These are phyloP conservation scores for Bjerkandera adusta DNA, from an alignment of 1,284 basidiomycete genomes.

Conservation along the genomic window DNA sequence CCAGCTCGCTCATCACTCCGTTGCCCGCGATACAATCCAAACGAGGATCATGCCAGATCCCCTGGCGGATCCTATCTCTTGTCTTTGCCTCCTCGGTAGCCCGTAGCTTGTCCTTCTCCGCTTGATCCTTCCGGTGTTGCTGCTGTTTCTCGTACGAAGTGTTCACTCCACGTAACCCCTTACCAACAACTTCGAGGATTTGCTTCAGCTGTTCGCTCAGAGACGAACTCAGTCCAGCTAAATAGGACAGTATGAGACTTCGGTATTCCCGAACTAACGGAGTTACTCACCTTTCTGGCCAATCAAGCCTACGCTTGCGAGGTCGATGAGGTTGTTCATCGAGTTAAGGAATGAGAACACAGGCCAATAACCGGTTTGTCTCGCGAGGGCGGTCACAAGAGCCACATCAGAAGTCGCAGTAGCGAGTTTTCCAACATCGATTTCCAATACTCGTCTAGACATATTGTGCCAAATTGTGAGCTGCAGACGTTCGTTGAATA, in stretches of 20 bases:
- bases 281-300: slow-evolving; percentile 83
- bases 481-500: too few species aligned
- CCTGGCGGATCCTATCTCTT: slow-evolving; percentile 49
- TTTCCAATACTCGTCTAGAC: slow-evolving; percentile 63
- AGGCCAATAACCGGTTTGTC: slow-evolving; percentile 89
- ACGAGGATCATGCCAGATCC: slow-evolving; percentile 80
- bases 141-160: slow-evolving; percentile 47
- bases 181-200: slow-evolving; percentile 80
- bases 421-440: slow-evolving; percentile 81
- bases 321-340: slow-evolving; percentile 84
- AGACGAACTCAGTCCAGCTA: slow-evolving; percentile 84
- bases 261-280: background rate
- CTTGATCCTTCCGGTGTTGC: slow-evolving; percentile 36
- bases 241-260: slow-evolving; percentile 10
- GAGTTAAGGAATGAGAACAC: slow-evolving; percentile 89
- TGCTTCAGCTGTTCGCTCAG: slow-evolving; percentile 85
- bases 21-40: slow-evolving; percentile 80
- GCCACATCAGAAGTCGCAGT: slow-evolving; percentile 73
- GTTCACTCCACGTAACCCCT: slow-evolving; percentile 68
- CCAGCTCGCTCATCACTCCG: slow-evolving; percentile 82
- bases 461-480: too few species aligned
- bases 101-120: slow-evolving; percentile 29
- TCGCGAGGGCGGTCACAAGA: slow-evolving; percentile 69
- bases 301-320: slow-evolving; percentile 91
- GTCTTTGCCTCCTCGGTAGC: slow-evolving; percentile 35